phyloP scores from a whole-genome alignment of 495 filamentous ascomycete species.

The Annulohypoxylon bovei region DNA sequence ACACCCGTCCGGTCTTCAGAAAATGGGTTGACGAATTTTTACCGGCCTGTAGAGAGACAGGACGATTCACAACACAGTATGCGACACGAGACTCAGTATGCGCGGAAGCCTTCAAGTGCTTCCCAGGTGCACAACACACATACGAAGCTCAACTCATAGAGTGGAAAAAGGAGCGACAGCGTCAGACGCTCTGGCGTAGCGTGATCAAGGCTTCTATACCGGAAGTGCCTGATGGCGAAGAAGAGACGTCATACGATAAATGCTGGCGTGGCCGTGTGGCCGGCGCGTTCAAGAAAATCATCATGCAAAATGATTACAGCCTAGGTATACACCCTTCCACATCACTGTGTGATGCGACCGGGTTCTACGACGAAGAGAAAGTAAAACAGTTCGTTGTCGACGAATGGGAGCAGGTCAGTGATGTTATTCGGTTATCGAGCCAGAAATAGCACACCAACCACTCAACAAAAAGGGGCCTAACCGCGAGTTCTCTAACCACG shows the following conservation, averaged over 20 bases:
- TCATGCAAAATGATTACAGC: constrained; percentile 47
- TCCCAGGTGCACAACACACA: constrained; percentile 36
- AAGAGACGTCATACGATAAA: neutral
- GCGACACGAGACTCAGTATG: constrained; percentile 46
- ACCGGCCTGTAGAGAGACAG: constrained; percentile 52
- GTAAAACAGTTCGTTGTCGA: constrained; percentile 49
- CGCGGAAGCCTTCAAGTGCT: constrained; percentile 49
- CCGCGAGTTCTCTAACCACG: neutral
- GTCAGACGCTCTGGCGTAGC: constrained; percentile 41
- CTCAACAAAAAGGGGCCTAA: constrained; percentile 26
- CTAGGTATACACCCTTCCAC: constrained; percentile 41
- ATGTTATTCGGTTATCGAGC: constrained; percentile 45
- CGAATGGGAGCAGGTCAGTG: constrained; percentile 48
- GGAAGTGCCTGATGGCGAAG: constrained; percentile 1
- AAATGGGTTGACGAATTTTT: constrained; percentile 65
- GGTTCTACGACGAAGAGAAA: constrained; percentile 50
- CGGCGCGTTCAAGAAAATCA: constrained; percentile 50
- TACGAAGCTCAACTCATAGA: constrained; percentile 42
- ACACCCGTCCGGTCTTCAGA: constrained; percentile 57
- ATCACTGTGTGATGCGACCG: constrained; percentile 42
- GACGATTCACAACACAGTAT: constrained; percentile 26
- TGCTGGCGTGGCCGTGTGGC: constrained; percentile 38
- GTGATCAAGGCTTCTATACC: constrained; percentile 52
- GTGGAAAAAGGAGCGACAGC: constrained; percentile 45
- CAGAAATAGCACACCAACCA: constrained; percentile 32